phyloP scores from a whole-genome alignment of 2,329 filamentous ascomycete genomes.

The Penicillium crustosum region DNA sequence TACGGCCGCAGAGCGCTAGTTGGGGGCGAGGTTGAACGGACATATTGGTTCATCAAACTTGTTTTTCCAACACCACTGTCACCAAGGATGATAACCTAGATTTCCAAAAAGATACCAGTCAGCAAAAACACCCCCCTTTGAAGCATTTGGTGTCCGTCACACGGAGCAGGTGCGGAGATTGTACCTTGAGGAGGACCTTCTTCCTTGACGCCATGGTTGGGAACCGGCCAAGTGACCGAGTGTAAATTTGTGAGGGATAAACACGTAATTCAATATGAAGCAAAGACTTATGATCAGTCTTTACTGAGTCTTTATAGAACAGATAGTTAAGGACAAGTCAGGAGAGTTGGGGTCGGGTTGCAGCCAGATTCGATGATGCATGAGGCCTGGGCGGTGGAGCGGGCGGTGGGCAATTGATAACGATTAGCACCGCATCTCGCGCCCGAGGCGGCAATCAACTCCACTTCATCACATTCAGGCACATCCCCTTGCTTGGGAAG shows the following conservation, averaged over 20 bases:
- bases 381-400: conserved; percentile 33
- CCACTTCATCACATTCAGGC: conserved; percentile 20
- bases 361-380: conserved; percentile 36
- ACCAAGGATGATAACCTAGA: conserved; percentile 94
- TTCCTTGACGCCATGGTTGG: conserved; percentile 71
- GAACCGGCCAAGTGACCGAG: conserved; percentile 7
- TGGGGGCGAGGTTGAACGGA: conserved; percentile 51
- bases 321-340: conserved; percentile 5
- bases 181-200: conserved; percentile 88
- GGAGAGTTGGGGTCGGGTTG: conserved; percentile 29
- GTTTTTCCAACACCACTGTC: conserved; percentile 99
- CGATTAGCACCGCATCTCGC: conserved; percentile 23
- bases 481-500: conserved; percentile 16
- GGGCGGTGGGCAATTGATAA: conserved; percentile 27
- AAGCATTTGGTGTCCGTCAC: conserved; percentile 1
- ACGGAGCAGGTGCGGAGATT: conserved; percentile 23
- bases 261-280: not conserved
- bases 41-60: conserved; percentile 99
- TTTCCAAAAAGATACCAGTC: conserved; percentile 7
- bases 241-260: not conserved
- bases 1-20: conserved; percentile 1
- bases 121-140: conserved; percentile 2
- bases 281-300: not conserved
- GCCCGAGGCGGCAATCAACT: conserved; percentile 14
- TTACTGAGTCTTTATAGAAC: conserved; percentile 1